Conservation (phyloP, 495 filamentous ascomycete species). For the Xylaria curta region DNA sequence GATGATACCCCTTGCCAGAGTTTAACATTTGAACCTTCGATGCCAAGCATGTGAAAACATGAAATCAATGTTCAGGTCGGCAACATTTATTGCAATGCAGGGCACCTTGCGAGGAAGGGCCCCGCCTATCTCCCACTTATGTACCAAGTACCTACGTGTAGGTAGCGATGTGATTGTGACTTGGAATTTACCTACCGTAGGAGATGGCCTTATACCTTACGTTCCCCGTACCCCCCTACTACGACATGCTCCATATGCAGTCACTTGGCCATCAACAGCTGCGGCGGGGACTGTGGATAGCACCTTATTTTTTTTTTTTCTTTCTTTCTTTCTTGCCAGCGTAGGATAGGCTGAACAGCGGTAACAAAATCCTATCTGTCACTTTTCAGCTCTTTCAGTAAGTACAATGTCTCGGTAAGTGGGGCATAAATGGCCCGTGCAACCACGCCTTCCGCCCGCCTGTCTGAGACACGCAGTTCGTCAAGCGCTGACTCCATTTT, state of each 20-base stretch:
- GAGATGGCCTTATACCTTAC: not conserved
- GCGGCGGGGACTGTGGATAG: not conserved
- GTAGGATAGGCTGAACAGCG: not conserved
- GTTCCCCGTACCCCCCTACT: not conserved
- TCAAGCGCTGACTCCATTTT: conserved; percentile 3
- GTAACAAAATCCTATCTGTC: not conserved
- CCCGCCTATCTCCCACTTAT: not conserved
- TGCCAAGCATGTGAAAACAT: not conserved
- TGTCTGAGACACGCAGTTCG: not conserved
- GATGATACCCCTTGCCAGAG: not conserved
- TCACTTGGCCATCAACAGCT: not conserved
- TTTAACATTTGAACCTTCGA: not conserved
- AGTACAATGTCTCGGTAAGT: not conserved
- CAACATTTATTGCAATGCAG: not conserved
- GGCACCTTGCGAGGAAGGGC: not conserved
- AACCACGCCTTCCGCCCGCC: not conserved
- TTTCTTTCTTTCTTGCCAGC: not conserved
- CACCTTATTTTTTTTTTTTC: not conserved
- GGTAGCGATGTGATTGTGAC: not conserved
- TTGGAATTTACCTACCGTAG: not conserved
- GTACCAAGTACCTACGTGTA: not conserved
- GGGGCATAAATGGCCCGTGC: conserved; percentile 4
- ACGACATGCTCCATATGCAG: too few relatives aligned
- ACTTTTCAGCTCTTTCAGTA: conserved; percentile 2
- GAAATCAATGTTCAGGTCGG: not conserved